Percentiles rank a stretch among this genome's conserved stretches.
Evolutionary conservation across 805 yeast species (phyloP).

Genomic region (Maudiozyma pseudohumilis): DNA sequence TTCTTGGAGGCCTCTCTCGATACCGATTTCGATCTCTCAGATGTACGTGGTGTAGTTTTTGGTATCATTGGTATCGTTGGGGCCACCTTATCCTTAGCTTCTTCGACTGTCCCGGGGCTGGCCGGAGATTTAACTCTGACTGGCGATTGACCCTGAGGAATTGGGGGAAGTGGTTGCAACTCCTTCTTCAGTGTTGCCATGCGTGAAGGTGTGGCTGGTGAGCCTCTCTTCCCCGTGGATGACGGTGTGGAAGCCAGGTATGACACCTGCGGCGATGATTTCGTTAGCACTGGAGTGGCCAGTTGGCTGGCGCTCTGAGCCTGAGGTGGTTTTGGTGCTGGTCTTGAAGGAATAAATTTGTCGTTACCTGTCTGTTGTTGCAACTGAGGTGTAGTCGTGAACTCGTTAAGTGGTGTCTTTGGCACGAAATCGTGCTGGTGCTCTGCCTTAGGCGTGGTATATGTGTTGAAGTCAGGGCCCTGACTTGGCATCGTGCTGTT

Average conservation of each 20-base stretch:
- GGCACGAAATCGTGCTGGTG: conserved; percentile 1
- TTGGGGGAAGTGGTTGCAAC: conserved; percentile 21
- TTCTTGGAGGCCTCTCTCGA: conserved; percentile 14
- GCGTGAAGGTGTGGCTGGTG: conserved; percentile 11
- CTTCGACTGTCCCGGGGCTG: neutral
- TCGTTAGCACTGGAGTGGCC: neutral
- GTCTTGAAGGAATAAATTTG: conserved; percentile 52
- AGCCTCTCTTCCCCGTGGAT: neutral
- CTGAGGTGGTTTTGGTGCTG: conserved; percentile 54
- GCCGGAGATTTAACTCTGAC: no score
- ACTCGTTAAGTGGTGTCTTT: conserved; percentile 1
- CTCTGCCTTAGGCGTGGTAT: conserved; percentile 3
- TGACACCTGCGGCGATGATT: neutral
- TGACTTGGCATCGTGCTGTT: neutral
- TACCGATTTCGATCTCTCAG: conserved; percentile 2
- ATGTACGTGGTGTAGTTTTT: conserved; percentile 1
- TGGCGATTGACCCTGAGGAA: conserved; percentile 8
- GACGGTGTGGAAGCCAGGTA: neutral
- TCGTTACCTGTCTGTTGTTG: conserved; percentile 9
- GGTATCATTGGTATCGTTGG: conserved; percentile 1
- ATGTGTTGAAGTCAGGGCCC: neutral
- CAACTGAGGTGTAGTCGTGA: neutral
- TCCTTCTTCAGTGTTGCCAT: conserved; percentile 17
- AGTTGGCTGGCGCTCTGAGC: neutral
- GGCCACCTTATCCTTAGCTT: neutral